Percentiles rank a stretch among this genome's conserved stretches.
These are phyloP conservation scores for Komagataea norvegica DNA, from an alignment of 1,139 yeast species.

Conservation along the genomic window DNA sequence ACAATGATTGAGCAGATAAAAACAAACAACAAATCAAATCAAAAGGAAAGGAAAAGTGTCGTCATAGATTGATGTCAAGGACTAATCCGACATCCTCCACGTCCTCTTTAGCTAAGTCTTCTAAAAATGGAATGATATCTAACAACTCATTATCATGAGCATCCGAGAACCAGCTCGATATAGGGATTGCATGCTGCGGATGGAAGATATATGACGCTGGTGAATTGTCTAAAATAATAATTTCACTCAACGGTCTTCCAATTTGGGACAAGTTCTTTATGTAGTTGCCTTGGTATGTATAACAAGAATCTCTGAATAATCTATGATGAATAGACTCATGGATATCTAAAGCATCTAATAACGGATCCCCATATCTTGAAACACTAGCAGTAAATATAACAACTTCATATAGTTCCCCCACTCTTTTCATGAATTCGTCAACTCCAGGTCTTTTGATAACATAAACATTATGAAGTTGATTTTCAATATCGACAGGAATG, in stretches of 20 bases:
- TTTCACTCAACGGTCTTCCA: conserved; percentile 84
- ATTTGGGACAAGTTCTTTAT: conserved; percentile 89
- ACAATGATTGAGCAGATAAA: neutral
- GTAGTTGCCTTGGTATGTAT: conserved; percentile 82
- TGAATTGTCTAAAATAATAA: conserved; percentile 90
- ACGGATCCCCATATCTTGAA: conserved; percentile 91
- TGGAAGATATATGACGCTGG: conserved; percentile 97
- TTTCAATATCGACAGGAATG: conserved; percentile 87
- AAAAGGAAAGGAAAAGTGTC: neutral
- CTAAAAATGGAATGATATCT: conserved; percentile 86
- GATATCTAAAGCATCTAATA: conserved; percentile 79
- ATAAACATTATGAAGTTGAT: conserved; percentile 87
- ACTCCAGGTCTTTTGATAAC: conserved; percentile 98
- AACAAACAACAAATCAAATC: neutral
- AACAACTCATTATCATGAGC: conserved; percentile 92
- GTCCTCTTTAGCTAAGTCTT: conserved; percentile 61
- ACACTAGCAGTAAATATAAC: conserved; percentile 97
- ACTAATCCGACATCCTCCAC: conserved; percentile 84
- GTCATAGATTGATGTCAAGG: conserved; percentile 58
- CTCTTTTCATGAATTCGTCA: conserved; percentile 79
- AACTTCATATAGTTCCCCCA: conserved; percentile 85
- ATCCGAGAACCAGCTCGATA: conserved; percentile 97
- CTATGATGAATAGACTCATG: conserved; percentile 80
- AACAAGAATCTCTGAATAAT: conserved; percentile 82
- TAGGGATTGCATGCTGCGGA: conserved; percentile 98